A percentile compares a stretch with the other conserved stretches of the same genome.
Conservation (phyloP, 257 asterid genomes). For the Avicennia marina region DNA sequence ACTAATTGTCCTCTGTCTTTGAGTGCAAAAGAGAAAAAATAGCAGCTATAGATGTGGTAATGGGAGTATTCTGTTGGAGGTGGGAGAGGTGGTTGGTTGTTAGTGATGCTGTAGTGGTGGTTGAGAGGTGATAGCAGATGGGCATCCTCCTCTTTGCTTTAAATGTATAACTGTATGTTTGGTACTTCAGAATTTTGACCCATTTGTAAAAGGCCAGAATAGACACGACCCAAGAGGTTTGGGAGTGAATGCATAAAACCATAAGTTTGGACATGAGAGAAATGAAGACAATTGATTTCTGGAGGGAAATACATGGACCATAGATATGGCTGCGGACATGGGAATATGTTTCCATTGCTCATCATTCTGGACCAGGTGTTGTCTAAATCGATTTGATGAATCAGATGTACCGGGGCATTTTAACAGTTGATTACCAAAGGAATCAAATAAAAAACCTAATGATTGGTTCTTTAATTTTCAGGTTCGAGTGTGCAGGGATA, state of each 20-base stretch:
- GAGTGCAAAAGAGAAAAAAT: neutral
- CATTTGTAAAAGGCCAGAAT: neutral
- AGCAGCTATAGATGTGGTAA: neutral
- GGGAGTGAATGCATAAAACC: neutral
- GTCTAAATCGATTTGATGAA: neutral
- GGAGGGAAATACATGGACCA: neutral
- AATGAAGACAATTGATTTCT: neutral
- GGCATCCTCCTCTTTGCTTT: neutral
- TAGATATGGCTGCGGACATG: neutral
- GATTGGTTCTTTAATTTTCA: conserved; percentile 17
- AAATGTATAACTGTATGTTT: neutral
- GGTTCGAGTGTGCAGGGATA: conserved; percentile 45
- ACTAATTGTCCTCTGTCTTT: neutral
- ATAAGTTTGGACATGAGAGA: neutral
- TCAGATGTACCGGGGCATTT: conserved; percentile 1
- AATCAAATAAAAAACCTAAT: neutral
- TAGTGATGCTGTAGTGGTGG: neutral
- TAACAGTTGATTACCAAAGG: neutral
- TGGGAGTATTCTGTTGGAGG: neutral
- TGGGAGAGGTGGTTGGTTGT: neutral
- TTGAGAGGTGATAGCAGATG: neutral
- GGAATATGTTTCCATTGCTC: neutral
- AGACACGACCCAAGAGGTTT: neutral
- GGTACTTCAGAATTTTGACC: neutral
- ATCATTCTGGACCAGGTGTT: neutral